Evolutionary conservation across 345 rosid species (phyloP).

Genomic region (Populus tremula): DNA sequence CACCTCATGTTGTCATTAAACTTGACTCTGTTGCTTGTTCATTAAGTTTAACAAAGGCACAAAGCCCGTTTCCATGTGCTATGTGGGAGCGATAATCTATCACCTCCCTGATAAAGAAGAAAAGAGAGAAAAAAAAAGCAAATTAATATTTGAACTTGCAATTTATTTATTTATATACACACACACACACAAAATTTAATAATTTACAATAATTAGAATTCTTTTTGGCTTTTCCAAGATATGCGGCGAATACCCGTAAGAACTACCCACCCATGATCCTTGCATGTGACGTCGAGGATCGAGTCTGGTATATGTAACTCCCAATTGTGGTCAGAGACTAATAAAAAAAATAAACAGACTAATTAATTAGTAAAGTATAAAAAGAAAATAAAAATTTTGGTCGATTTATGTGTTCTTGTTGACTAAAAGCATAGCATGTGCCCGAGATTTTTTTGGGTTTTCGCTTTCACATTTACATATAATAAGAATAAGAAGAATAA

Average conservation of each 20-base stretch:
- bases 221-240: constrained; percentile 34
- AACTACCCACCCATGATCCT: constrained; percentile 65
- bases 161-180: background rate
- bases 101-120: background rate
- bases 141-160: background rate
- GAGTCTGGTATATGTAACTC: constrained; percentile 19
- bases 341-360: background rate
- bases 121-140: too few species aligned
- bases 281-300: constrained; percentile 46
- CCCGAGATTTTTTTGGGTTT: constrained; percentile 12
- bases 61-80: constrained; percentile 18
- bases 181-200: background rate
- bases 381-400: constrained; percentile 30
- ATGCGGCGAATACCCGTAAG: constrained; percentile 52
- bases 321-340: background rate
- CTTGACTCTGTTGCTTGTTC: too few species aligned
- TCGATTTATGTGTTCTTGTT: constrained; percentile 26
- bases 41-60: background rate
- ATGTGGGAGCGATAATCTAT: constrained; percentile 5
- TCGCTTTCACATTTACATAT: too few species aligned
- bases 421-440: constrained; percentile 30
- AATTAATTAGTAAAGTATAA: background rate
- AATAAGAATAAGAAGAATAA: too few species aligned
- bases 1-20: too few species aligned
- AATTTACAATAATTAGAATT: background rate